Percentiles rank a stretch among this genome's conserved stretches.
Conservation (phyloP, 2,329 filamentous ascomycete genomes). For the Ceratocystis albifundus region DNA sequence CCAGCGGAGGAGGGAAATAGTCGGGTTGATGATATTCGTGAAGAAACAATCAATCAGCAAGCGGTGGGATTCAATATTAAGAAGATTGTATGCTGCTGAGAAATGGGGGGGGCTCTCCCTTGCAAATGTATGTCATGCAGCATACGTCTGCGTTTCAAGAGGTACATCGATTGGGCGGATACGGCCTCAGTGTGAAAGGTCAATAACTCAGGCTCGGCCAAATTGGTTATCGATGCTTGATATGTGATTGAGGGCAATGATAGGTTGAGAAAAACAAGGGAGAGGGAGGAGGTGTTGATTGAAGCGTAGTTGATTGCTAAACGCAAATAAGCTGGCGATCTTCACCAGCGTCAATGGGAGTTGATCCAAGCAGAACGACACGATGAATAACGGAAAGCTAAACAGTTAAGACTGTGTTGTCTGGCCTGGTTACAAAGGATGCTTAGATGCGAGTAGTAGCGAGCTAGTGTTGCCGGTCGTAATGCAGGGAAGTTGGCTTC, state of each 20-base stretch:
- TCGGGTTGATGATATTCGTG: not conserved
- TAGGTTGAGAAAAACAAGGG: not conserved
- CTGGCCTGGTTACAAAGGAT: not conserved
- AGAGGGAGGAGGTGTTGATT: too few species aligned
- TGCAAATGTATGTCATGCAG: not conserved
- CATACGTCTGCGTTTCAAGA: conserved; percentile 1
- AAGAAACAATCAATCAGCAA: not conserved
- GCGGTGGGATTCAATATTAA: not conserved
- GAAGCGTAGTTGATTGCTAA: too few species aligned
- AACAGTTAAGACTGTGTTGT: not conserved
- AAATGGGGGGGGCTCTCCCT: not conserved
- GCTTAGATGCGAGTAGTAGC: not conserved
- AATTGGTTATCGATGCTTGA: not conserved
- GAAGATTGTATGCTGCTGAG: not conserved
- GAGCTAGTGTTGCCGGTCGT: not conserved
- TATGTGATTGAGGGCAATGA: not conserved
- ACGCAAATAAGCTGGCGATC: too few species aligned
- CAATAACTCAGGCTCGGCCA: not conserved
- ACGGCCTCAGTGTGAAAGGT: not conserved
- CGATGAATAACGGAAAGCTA: not conserved
- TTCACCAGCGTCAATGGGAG: too few species aligned
- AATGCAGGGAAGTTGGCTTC: conserved; percentile 2
- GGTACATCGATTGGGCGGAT: not conserved
- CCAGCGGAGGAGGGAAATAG: not conserved
- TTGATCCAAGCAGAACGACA: too few species aligned